A percentile compares a stretch with the other conserved stretches of the same genome.
These are phyloP conservation scores for Monilinia laxa DNA, from an alignment of 2,329 filamentous ascomycete genomes.

Conservation along the genomic window DNA sequence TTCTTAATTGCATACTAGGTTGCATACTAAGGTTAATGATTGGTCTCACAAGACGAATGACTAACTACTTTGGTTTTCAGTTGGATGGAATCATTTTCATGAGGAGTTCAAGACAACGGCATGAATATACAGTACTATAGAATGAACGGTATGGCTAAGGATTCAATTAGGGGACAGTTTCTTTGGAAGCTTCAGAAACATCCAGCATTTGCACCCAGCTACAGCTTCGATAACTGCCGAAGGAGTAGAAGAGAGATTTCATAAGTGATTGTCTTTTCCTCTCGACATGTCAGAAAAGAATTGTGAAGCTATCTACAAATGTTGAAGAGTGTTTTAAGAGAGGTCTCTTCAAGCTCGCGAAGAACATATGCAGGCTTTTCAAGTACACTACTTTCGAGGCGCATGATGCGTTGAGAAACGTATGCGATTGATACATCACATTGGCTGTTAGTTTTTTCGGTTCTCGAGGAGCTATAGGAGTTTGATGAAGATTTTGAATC, in stretches of 20 bases:
- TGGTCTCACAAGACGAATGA: slow-evolving; percentile 2
- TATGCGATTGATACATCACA: neutral
- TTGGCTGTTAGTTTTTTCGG: neutral
- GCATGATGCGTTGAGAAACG: neutral
- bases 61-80: neutral
- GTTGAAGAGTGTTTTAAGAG: neutral
- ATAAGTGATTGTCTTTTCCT: neutral
- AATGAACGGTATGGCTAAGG: neutral
- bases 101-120: neutral
- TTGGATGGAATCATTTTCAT: neutral
- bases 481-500: neutral
- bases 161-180: neutral
- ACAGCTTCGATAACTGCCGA: neutral
- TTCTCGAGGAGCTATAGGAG: neutral
- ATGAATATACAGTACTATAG: neutral
- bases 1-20: neutral
- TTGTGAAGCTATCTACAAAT: neutral
- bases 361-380: neutral
- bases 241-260: neutral
- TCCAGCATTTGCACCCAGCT: neutral
- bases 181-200: neutral
- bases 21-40: slow-evolving; percentile 6
- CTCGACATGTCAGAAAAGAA: neutral
- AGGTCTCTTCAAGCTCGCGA: neutral
- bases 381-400: neutral